Base-by-base conservation (phyloP, 129 eudicot genomes). In the Flaveria bidentis region DNA sequence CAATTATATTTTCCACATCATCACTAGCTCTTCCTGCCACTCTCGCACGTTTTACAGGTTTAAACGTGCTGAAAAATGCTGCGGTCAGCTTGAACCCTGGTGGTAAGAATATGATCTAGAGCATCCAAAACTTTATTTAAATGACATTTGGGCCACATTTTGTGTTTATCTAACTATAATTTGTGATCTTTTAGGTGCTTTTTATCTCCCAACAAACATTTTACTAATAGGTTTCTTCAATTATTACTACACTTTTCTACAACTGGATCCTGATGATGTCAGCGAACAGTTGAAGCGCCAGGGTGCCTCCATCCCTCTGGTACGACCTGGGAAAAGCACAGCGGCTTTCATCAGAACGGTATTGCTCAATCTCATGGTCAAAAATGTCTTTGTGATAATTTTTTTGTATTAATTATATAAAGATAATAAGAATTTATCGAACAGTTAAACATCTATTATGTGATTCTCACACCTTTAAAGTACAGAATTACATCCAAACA, bases 271-370 rank as follows among this genome's bases (percentile, higher is more conserved):
- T 55, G 97, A 94, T 82, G 99, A 94, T 74, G 97, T 94, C 47
- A 94, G 99, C 61, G 99, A 94, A 50, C 99, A 94, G 73, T 81
- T 94, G 81, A 94, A 94, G 82, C 96, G 99, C 71, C 99, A 94
- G 86, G 99, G 99, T 71, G 97, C 99, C 71, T 94, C 99, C 25
- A 94, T 94, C 77, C 99, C 99, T 57, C 96, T 94, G 47, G 97
- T 94, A 11, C 93, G 98, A 17, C 98, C 98, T 12, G 98, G 98
- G 69, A 88, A 89, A 87, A 94, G 96, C 67, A 94, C 98, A 13
- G 98, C 98, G 1, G 80, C 87, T 41, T 94, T 82, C 77, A 94
- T 94, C 56, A 89, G 92, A 84, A 91, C 92, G 89, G 99, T 94
- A 87, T 80, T 53, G 6, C 58, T 36, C 64, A 57, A 15, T 50